These are phyloP conservation scores for Sphaceloma murrayae DNA, from an alignment of 2,329 filamentous ascomycete species.

Conservation along the genomic window DNA sequence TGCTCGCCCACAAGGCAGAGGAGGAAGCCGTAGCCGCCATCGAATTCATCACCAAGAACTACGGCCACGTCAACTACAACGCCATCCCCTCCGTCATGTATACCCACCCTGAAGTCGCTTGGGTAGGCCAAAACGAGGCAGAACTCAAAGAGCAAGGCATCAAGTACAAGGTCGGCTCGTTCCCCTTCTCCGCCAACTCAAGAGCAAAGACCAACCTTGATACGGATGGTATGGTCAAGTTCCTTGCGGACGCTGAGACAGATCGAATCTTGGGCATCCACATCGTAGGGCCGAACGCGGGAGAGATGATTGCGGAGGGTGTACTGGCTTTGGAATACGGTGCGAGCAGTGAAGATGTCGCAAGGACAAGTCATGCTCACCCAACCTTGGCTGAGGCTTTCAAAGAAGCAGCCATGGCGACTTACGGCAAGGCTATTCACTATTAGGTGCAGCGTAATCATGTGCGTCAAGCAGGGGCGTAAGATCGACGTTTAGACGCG, in stretches of 20 bases:
- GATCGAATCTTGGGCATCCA: conserved; percentile 92
- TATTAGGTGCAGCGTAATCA: conserved; percentile 59
- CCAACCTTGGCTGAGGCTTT: conserved; percentile 94
- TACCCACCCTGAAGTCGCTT: conserved; percentile 95
- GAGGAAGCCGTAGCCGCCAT: conserved; percentile 92
- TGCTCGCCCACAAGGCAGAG: conserved; percentile 99
- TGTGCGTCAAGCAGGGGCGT: no score
- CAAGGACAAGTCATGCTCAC: conserved; percentile 90
- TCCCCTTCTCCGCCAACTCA: conserved; percentile 97
- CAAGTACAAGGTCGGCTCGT: conserved; percentile 85
- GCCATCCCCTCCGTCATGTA: conserved; percentile 99
- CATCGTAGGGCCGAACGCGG: conserved; percentile 91
- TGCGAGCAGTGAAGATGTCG: conserved; percentile 88
- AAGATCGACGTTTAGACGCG: no score
- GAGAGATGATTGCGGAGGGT: conserved; percentile 98
- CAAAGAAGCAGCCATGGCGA: conserved; percentile 99
- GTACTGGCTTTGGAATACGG: conserved; percentile 94
- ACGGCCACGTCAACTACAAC: conserved; percentile 97
- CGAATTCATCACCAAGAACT: conserved; percentile 95
- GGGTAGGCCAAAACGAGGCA: conserved; percentile 96
- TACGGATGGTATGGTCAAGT: conserved; percentile 92
- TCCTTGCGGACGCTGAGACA: conserved; percentile 90
- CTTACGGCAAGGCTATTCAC: conserved; percentile 91
- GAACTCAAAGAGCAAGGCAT: conserved; percentile 84
- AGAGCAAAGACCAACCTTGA: conserved; percentile 98